Evolutionary conservation across 345 rosid species (phyloP).

Genomic region (Xanthoceras sorbifolium): DNA sequence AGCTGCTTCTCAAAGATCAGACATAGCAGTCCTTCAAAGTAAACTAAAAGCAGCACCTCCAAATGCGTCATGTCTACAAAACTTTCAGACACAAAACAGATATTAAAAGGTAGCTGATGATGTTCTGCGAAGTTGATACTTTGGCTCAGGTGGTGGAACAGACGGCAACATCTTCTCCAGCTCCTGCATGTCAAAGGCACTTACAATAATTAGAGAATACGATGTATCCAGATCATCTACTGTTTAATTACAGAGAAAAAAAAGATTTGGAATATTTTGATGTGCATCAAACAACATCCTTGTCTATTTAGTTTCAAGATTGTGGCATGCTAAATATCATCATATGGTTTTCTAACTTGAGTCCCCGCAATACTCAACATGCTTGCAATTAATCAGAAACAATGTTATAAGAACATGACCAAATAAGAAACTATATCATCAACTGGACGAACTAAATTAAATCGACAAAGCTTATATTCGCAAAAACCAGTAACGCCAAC

Average conservation of each 20-base stretch:
- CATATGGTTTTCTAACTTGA: background rate
- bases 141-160: constrained; percentile 63
- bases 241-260: background rate
- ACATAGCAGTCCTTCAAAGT: background rate
- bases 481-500: background rate
- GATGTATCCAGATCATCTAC: background rate
- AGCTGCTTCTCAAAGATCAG: constrained; percentile 6
- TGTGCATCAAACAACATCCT: background rate
- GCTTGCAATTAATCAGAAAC: background rate
- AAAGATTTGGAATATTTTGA: background rate
- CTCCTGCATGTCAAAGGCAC: constrained; percentile 43
- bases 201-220: background rate
- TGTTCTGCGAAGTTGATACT: constrained; percentile 68
- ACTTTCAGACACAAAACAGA: constrained; percentile 14
- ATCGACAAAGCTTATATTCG: background rate
- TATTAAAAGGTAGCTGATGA: constrained; percentile 65
- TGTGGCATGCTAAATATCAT: background rate
- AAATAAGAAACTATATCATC: background rate
- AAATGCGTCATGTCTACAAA: constrained; percentile 32
- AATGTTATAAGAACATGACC: background rate
- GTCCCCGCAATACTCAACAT: background rate
- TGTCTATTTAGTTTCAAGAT: background rate
- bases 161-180: constrained; percentile 58
- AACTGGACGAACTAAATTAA: background rate
- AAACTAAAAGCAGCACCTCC: constrained; percentile 10